phyloP scores from a whole-genome alignment of 78 protist genomes.

The Dictyostelium intermedium region DNA sequence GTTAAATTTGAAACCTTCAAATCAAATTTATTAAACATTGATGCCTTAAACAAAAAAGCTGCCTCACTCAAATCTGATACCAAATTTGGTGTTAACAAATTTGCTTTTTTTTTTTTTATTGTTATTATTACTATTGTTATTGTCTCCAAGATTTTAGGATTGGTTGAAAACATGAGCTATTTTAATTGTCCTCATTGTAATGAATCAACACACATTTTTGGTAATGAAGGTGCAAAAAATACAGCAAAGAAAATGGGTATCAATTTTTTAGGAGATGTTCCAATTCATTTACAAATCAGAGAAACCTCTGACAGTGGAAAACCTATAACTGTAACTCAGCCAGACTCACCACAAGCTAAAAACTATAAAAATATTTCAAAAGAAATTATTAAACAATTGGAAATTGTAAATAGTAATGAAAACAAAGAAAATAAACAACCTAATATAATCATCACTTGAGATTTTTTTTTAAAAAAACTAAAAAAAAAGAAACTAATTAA shows the following conservation, averaged over 20 bases:
- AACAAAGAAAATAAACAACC: not conserved
- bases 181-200: conserved; percentile 88
- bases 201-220: conserved; percentile 84
- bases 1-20: conserved; percentile 42
- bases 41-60: conserved; percentile 9
- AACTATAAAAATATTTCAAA: not conserved
- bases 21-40: conserved; percentile 37
- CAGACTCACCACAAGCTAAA: conserved; percentile 50
- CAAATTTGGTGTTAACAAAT: conserved; percentile 65
- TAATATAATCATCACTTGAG: not conserved
- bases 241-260: conserved; percentile 75
- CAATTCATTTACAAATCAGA: conserved; percentile 84
- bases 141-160: conserved; percentile 87
- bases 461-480: too few species aligned
- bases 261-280: conserved; percentile 89
- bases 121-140: too few species aligned
- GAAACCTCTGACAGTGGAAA: conserved; percentile 85
- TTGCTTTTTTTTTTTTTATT: too few species aligned
- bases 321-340: conserved; percentile 85
- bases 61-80: not conserved
- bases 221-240: conserved; percentile 84
- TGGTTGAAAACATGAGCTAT: conserved; percentile 95
- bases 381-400: conserved; percentile 19
- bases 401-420: not conserved
- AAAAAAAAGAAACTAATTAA: too few species aligned